Base-by-base conservation (phyloP, 1,284 basidiomycete genomes). In the Cutaneotrichosporon dermatis region DNA sequence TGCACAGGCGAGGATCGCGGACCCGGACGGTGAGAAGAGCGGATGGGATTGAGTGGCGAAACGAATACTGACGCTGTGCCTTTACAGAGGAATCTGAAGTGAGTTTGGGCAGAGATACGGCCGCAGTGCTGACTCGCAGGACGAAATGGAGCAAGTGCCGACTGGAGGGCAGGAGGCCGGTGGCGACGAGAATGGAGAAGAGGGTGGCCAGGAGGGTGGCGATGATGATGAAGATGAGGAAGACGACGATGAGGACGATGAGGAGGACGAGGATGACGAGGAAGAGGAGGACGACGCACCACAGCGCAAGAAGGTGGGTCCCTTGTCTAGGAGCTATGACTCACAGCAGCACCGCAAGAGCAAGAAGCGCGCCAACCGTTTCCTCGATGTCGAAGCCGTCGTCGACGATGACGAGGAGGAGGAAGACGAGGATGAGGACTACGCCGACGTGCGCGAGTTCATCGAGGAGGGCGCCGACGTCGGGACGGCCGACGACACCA, bases 321-420 rank as follows among this genome's bases (percentile, higher is more conserved):
- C 12, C 9, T 40, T 43, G 54, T 9, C 34, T 49, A 35, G 48
- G 25, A 25, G 25, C 25, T 25, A 25, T 25, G 25, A 25, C 48
- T 45, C 45, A 50, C 39, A 25, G 60, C 58, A 44, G 45, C 62
- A 54, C 55, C 58, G 57, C 44, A 64, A 55, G 51, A 55, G 62
- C 55, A 64, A 66, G 60, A 86, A 87, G 50, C 70, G 80, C 62
- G 80, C 85, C 39, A 90, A 86, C 73, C 87, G 88, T 67, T 98
- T 93, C 86, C 82, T 97, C 70, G 94, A 98, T 86, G 84, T 94
- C 62, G 91, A 96, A 79, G 94, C 92, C 62, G 92, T 93, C 71
- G 90, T 92, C 37, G 90, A 90, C 68, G 90, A 92, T 54, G 94
- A 97, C 56, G 92, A 95, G 34, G 94, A 97, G 56, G 94, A 96